Evolutionary conservation across 441 rosid species (phyloP), one percentile per base, ranked within the genome.

Genomic region (Monsonia emarginata): DNA sequence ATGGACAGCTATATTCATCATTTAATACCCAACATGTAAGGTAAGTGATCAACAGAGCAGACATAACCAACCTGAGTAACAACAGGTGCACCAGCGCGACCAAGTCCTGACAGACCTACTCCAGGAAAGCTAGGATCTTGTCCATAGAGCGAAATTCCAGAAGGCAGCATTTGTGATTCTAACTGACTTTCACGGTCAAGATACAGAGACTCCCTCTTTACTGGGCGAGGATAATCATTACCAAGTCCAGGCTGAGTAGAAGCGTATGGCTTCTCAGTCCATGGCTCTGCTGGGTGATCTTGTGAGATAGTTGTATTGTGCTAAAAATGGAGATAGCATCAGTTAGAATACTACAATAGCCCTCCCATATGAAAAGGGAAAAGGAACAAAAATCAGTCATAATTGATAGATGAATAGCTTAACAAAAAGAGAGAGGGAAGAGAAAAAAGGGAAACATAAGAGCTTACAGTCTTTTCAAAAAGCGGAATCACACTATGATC

Each of bases 401-500:
- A 24, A 31, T 56, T 46, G 10, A 48, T 5, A 44, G 19, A 36
- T 1, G 11, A 13, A 6, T 1, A 44, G 19, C 21, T 5, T 44
- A 14, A 36, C 21, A 16, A 44, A 44, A 16, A n/a, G n/a, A n/a
- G 50, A 42, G 7, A 4, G 50, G 1, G 28, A 22, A 24, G 30
- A 10, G 28, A 24, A 10, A 24, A 56, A 22, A 56, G 24, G 60
- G 31, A 56, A 56, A 5, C 21, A 9, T 0, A 11, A 31, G 25
- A 50, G 64, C 86, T 82, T 82, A 87, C 92, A 14, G 74, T 74
- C 69, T 83, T 83, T 68, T 87, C 92, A 44, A 85, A 87, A 69
- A 85, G 81, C 68, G 86, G 88, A 76, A 87, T 79, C 48, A 87
- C 86, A n/a, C 81, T 74, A 22, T 78, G 89, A 79, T 87, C 89